Evolutionary conservation across 352 stramenopile species (phyloP).

Genomic region (Globisporangium perplexum): DNA sequence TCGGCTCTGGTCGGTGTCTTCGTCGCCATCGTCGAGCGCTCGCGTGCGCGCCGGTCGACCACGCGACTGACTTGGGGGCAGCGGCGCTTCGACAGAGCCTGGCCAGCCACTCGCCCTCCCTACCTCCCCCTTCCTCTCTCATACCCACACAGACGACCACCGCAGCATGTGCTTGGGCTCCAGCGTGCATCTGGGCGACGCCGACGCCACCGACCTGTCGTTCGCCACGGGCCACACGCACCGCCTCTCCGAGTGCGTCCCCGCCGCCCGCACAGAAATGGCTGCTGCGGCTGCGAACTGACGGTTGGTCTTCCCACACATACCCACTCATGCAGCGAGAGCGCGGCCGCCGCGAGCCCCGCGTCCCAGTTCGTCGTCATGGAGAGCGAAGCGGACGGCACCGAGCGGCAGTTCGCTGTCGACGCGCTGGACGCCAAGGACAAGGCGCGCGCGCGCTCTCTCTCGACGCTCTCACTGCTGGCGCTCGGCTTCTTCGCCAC

Average conservation of each 20-base stretch:
- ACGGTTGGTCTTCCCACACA: neutral
- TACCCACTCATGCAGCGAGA: neutral
- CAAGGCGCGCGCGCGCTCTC: conserved; percentile 12
- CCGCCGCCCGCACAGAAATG: neutral
- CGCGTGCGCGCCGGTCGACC: neutral
- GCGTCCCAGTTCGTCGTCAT: conserved; percentile 14
- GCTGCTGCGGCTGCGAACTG: neutral
- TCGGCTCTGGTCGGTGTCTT: no score
- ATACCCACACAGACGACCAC: no score
- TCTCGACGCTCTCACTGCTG: conserved; percentile 36
- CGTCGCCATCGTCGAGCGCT: neutral
- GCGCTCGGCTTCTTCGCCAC: conserved; percentile 53
- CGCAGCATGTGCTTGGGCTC: neutral
- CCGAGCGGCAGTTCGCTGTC: conserved; percentile 2
- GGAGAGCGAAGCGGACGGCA: conserved; percentile 10
- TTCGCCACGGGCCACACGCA: conserved; percentile 10
- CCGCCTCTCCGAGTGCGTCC: conserved; percentile 15
- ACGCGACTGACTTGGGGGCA: neutral
- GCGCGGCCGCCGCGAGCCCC: conserved; percentile 5
- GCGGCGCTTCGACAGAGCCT: conserved; percentile 2
- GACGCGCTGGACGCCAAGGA: conserved; percentile 2
- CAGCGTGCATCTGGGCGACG: neutral
- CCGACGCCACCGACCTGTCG: neutral
- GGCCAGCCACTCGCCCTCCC: neutral
- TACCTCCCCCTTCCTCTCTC: neutral